Percentiles rank a stretch among this genome's conserved stretches.
Conservation (phyloP, 1,284 basidiomycete species). For the Pseudozyma flocculosa region DNA sequence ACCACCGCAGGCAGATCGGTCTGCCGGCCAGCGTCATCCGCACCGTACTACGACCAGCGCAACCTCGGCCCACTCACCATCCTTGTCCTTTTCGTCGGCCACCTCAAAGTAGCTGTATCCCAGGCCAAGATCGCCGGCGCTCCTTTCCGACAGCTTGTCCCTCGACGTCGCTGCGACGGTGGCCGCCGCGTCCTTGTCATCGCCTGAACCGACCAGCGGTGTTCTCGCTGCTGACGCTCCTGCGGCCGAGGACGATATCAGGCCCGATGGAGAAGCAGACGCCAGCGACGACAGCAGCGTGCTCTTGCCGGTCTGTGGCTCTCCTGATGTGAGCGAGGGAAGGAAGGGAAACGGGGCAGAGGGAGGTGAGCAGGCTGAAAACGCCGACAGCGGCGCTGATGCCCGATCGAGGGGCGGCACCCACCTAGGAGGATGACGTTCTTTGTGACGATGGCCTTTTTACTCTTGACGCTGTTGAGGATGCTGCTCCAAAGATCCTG, state of each 20-base stretch:
- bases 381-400: no score
- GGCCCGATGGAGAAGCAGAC: constrained; percentile 58
- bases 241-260: constrained; percentile 7
- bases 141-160: background rate
- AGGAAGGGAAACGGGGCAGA: constrained; percentile 57
- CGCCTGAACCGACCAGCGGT: constrained; percentile 1
- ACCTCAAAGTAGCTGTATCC: constrained; percentile 51
- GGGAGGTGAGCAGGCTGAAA: no score
- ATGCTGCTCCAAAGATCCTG: constrained; percentile 84
- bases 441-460: constrained; percentile 79
- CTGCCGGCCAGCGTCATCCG: no score
- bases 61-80: constrained; percentile 27
- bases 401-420: no score
- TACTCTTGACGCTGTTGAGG: constrained; percentile 79
- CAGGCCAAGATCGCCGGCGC: constrained; percentile 34
- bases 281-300: constrained; percentile 68
- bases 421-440: constrained; percentile 72
- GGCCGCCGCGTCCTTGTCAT: constrained; percentile 1
- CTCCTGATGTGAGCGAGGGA: constrained; percentile 36
- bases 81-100: constrained; percentile 44
- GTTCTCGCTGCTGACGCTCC: background rate
- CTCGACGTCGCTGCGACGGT: background rate
- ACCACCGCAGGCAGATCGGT: no score
- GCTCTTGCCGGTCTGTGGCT: constrained; percentile 75
- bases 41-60: no score